Percentiles rank a stretch among this genome's conserved stretches.
Evolutionary conservation across 331 rosid genomes (phyloP).

Genomic region (Quercus lobata): DNA sequence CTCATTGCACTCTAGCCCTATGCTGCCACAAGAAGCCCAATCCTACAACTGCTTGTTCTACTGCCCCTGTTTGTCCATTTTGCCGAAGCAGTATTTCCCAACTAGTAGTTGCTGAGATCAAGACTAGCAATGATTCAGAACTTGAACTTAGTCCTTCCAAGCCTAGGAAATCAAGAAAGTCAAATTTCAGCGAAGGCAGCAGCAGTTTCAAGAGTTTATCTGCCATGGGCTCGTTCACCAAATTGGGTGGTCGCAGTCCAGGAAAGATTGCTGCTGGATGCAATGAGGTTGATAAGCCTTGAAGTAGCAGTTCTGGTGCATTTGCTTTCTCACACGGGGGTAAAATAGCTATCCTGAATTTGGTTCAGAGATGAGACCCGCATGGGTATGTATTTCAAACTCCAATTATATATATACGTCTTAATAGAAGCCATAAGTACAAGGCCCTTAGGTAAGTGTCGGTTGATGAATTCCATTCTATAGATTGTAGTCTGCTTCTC

Average conservation of each 20-base stretch:
- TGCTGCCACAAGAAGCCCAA: slow-evolving; percentile 89
- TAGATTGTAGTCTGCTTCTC: not conserved
- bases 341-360: slow-evolving; percentile 7
- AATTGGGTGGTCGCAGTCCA: not conserved
- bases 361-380: slow-evolving; percentile 6
- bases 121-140: slow-evolving; percentile 41
- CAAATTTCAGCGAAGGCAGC: slow-evolving; percentile 86
- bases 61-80: slow-evolving; percentile 79
- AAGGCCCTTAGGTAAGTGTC: not conserved
- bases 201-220: slow-evolving; percentile 88
- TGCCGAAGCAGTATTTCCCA: slow-evolving; percentile 69
- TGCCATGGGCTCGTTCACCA: slow-evolving; percentile 54
- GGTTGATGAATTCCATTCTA: not conserved
- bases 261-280: slow-evolving; percentile 56
- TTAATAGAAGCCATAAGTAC: not conserved
- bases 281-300: slow-evolving; percentile 35
- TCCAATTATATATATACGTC: not conserved
- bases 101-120: slow-evolving; percentile 59
- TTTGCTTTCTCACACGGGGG: not conserved
- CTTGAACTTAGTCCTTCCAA: slow-evolving; percentile 58
- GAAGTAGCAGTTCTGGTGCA: slow-evolving; percentile 8
- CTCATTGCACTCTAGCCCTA: slow-evolving; percentile 75
- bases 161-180: slow-evolving; percentile 74
- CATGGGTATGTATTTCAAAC: slow-evolving; percentile 4
- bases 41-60: slow-evolving; percentile 34